Evolutionary conservation across 768 basidiomycete genomes (phyloP).

Genomic region (Russula ochroleuca): DNA sequence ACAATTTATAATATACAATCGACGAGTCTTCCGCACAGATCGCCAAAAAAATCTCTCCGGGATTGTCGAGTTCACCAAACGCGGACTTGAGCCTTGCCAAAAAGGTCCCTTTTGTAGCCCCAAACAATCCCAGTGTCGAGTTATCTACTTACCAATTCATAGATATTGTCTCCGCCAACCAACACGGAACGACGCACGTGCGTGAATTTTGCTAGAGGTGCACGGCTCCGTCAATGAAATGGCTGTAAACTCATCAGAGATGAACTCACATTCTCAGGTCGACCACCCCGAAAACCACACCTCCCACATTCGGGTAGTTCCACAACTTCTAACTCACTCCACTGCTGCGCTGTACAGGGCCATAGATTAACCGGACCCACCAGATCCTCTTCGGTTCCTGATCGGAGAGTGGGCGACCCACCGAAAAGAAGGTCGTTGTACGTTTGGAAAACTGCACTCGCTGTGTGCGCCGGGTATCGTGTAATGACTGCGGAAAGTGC

Average conservation of each 20-base stretch:
- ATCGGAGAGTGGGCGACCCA: background rate
- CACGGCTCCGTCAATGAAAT: background rate
- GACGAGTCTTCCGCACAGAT: conserved; percentile 25
- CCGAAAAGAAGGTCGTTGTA: conserved; percentile 27
- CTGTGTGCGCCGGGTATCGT: conserved; percentile 15
- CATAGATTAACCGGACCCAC: background rate
- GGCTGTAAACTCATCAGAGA: background rate
- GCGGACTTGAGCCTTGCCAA: conserved; percentile 15
- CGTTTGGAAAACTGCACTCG: conserved; percentile 22
- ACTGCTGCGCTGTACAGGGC: conserved; percentile 16
- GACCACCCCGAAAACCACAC: conserved; percentile 21
- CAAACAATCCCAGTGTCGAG: too few species aligned
- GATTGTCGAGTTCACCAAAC: conserved; percentile 11
- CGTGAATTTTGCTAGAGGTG: background rate
- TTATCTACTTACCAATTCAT: conserved; percentile 23
- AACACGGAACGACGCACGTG: conserved; percentile 17
- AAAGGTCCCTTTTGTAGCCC: background rate
- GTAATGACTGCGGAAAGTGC: conserved; percentile 6
- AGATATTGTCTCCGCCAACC: conserved; percentile 16
- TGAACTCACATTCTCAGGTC: conserved; percentile 16
- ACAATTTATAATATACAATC: conserved; percentile 26
- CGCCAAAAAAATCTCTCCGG: conserved; percentile 19
- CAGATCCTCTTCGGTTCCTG: background rate
- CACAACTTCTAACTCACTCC: conserved; percentile 21
- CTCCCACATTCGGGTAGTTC: conserved; percentile 24